Base-by-base conservation (phyloP, 2,329 filamentous ascomycete species). In the Arthrobotrys sinensis region DNA sequence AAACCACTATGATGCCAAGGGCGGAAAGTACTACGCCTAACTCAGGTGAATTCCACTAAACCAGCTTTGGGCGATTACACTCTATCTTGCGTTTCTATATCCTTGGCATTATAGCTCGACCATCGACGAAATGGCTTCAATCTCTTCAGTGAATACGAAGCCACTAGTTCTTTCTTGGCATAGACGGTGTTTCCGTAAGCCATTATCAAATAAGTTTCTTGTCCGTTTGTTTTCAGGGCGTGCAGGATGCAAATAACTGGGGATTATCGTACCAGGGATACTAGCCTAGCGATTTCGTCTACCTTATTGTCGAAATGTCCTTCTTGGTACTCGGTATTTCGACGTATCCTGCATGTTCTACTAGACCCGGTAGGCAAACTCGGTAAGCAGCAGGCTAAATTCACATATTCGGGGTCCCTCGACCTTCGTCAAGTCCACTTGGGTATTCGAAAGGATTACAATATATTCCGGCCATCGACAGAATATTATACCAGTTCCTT, bases 21-120 rank as follows among this genome's bases (percentile, higher is more conserved):
- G 68, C 63, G 53, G 66, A 53, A 50, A 40, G 70, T 60, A 48
- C 19, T 16, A 12, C 10, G n/a, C n/a, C 19, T n/a, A 53, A 21
- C 14, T 53, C 8, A 48, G 21, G 24, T 34, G 14, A 28, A 16
- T 43, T 21, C 19, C 63, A 52, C 63, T 66, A 66, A 53, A 43
- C 63, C 34, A 16, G 24, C 52, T 60, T 57, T 38, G 43, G 62
- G 43, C 43, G 66, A 48, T 48, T 69, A 43, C 53, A 60, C 53
- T 62, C 55, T 28, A 50, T 70, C 65, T 57, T 50, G 64, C 48
- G 57, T 76, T 53, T 65, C 57, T 67, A 67, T 75, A 75, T 62
- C 28, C 70, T 75, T 75, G 70, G 70, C 70, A 48, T 75, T 75
- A 75, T 73, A 71, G 32, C 46, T 62, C 55, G 28, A 65, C 36